phyloP scores from a whole-genome alignment of 192 early-diverging fungal genomes.

The Coemansia sp. region DNA sequence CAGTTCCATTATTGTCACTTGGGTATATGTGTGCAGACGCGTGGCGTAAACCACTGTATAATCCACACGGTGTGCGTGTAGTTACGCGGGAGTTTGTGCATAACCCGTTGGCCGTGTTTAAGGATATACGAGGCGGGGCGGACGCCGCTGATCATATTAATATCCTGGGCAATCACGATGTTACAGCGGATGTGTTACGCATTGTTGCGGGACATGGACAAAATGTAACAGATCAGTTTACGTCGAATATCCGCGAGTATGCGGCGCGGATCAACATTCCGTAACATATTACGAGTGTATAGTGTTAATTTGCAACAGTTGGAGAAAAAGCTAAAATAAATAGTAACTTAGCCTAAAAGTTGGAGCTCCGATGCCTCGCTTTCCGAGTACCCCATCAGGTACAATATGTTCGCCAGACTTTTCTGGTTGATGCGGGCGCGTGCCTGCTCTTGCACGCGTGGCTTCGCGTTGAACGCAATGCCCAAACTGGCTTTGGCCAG shows the following conservation, averaged over 20 bases:
- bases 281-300: not conserved
- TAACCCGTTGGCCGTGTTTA: constrained; percentile 55
- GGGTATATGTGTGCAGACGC: constrained; percentile 87
- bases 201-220: constrained; percentile 55
- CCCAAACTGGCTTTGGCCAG: constrained; percentile 89
- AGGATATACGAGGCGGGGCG: constrained; percentile 72
- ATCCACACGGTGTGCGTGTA: constrained; percentile 70
- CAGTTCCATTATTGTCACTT: constrained; percentile 80
- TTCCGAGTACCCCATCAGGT: constrained; percentile 86
- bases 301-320: too few species aligned
- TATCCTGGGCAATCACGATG: constrained; percentile 77
- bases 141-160: constrained; percentile 83
- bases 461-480: constrained; percentile 98
- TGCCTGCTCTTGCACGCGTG: constrained; percentile 90
- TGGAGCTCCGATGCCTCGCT: constrained; percentile 68
- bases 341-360: not conserved
- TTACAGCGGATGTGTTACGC: constrained; percentile 61
- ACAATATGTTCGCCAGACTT: constrained; percentile 86
- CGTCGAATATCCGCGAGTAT: constrained; percentile 51
- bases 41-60: constrained; percentile 80
- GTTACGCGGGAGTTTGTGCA: constrained; percentile 73
- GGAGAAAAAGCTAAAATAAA: too few species aligned
- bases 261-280: constrained; percentile 33
- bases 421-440: constrained; percentile 89
- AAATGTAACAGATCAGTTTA: constrained; percentile 36